phyloP scores from a whole-genome alignment of 2,329 filamentous ascomycete genomes.

The Hypoxylon sp. region DNA sequence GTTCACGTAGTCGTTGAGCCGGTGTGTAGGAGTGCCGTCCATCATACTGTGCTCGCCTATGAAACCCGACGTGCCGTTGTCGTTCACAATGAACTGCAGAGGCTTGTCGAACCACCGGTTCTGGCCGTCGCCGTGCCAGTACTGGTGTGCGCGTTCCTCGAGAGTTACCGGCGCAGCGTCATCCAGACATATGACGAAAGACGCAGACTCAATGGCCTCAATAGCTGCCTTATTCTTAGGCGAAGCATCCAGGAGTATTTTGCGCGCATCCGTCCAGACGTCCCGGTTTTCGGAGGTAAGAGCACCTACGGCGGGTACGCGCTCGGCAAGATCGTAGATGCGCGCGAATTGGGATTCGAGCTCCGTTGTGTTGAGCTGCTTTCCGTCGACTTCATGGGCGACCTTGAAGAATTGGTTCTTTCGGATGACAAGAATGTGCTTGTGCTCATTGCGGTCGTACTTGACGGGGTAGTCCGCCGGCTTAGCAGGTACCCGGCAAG shows the following conservation, averaged over 20 bases:
- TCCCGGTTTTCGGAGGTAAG: conserved; percentile 95
- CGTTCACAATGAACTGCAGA: conserved; percentile 96
- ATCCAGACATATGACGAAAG: conserved; percentile 94
- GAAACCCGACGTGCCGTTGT: conserved; percentile 97
- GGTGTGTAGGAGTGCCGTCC: conserved; percentile 98
- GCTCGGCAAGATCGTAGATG: conserved; percentile 83
- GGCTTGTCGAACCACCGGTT: conserved; percentile 99
- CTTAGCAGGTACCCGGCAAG: conserved; percentile 84
- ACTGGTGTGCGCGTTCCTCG: conserved; percentile 94
- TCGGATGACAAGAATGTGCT: conserved; percentile 90
- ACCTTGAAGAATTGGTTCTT: conserved; percentile 99
- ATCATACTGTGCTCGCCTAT: conserved; percentile 99
- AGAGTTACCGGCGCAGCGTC: conserved; percentile 92
- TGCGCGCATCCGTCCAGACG: conserved; percentile 88
- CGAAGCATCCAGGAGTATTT: conserved; percentile 81
- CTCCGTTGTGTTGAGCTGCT: conserved; percentile 89
- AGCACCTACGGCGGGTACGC: conserved; percentile 81
- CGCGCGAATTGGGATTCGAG: conserved; percentile 90
- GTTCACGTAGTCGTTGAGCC: conserved; percentile 95
- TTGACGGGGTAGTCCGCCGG: conserved; percentile 88
- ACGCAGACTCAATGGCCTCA: conserved; percentile 86
- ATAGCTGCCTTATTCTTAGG: conserved; percentile 83
- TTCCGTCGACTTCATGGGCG: conserved; percentile 82
- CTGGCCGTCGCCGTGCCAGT: conserved; percentile 97
- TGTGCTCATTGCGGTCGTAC: conserved; percentile 80